These are phyloP conservation scores for Gypsophila paniculata DNA, from an alignment of 179 eudicot genomes.

Conservation along the genomic window DNA sequence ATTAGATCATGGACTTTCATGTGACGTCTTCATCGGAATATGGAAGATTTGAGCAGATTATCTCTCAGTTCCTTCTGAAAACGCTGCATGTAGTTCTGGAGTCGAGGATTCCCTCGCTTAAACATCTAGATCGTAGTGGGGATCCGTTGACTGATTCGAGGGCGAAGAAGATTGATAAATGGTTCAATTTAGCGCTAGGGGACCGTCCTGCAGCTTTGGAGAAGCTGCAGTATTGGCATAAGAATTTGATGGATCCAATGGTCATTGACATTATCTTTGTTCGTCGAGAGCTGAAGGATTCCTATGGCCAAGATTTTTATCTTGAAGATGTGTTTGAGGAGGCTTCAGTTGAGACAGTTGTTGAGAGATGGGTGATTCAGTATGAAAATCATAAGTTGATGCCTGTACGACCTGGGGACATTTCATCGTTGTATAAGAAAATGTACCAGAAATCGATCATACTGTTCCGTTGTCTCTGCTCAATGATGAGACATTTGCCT, in stretches of 20 bases:
- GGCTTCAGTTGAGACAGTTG: slow-evolving; percentile 56
- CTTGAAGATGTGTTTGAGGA: slow-evolving; percentile 36
- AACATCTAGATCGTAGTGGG: slow-evolving; percentile 39
- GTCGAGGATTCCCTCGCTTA: slow-evolving; percentile 77
- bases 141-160: slow-evolving; percentile 31
- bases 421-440: slow-evolving; percentile 57
- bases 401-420: slow-evolving; percentile 43
- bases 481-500: slow-evolving; percentile 89
- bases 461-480: slow-evolving; percentile 67
- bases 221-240: slow-evolving; percentile 67
- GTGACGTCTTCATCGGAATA: slow-evolving; percentile 48
- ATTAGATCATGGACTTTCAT: slow-evolving; percentile 47
- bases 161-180: slow-evolving; percentile 64
- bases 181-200: slow-evolving; percentile 82
- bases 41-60: slow-evolving; percentile 75
- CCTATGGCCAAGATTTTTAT: slow-evolving; percentile 25
- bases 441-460: slow-evolving; percentile 83
- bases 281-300: slow-evolving; percentile 39
- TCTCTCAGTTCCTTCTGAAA: slow-evolving; percentile 78
- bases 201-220: slow-evolving; percentile 86
- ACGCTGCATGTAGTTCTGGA: slow-evolving; percentile 73
- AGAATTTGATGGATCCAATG: slow-evolving; percentile 87
- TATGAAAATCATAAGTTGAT: slow-evolving; percentile 48
- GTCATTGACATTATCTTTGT: slow-evolving; percentile 72
- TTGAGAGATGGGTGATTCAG: slow-evolving; percentile 95